Conservation (phyloP, 768 basidiomycete genomes). For the Thelephora ganbajun region DNA sequence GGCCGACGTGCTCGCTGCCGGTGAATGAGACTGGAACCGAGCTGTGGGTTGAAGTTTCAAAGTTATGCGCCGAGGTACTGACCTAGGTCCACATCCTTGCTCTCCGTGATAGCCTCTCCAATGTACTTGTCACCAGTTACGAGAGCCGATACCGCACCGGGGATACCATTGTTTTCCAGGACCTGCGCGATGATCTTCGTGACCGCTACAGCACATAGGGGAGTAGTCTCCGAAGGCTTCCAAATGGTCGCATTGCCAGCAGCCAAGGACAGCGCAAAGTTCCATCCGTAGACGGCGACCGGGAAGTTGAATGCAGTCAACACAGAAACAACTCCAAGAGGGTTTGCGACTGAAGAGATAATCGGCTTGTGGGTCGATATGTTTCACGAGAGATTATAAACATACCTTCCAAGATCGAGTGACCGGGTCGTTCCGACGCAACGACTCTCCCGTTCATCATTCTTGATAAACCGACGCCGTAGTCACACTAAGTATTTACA, state of each 20-base stretch:
- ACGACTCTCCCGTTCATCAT: slow-evolving; percentile 90
- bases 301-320: slow-evolving; percentile 96
- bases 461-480: slow-evolving; percentile 82
- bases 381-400: not conserved
- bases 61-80: slow-evolving; percentile 7
- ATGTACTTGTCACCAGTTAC: slow-evolving; percentile 73
- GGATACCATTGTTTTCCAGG: slow-evolving; percentile 69
- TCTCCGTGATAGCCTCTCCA: slow-evolving; percentile 69
- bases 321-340: slow-evolving; percentile 57
- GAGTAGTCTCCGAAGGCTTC: slow-evolving; percentile 88
- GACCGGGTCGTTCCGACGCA: slow-evolving; percentile 80
- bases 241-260: slow-evolving; percentile 90
- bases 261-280: slow-evolving; percentile 74
- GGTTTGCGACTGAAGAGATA: slow-evolving; percentile 65
- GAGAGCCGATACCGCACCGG: slow-evolving; percentile 73
- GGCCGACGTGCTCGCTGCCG: slow-evolving; percentile 80
- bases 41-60: not conserved
- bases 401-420: slow-evolving; percentile 78
- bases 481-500: slow-evolving; percentile 56
- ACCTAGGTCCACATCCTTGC: slow-evolving; percentile 69
- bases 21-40: slow-evolving; percentile 73
- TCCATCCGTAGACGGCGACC: slow-evolving; percentile 90
- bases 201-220: slow-evolving; percentile 82
- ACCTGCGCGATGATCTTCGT: slow-evolving; percentile 74
- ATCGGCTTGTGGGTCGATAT: not conserved